Evolutionary conservation across 2,329 filamentous ascomycete genomes (phyloP), one percentile per base, ranked within the genome.

Genomic region (Hypocreales sp.): DNA sequence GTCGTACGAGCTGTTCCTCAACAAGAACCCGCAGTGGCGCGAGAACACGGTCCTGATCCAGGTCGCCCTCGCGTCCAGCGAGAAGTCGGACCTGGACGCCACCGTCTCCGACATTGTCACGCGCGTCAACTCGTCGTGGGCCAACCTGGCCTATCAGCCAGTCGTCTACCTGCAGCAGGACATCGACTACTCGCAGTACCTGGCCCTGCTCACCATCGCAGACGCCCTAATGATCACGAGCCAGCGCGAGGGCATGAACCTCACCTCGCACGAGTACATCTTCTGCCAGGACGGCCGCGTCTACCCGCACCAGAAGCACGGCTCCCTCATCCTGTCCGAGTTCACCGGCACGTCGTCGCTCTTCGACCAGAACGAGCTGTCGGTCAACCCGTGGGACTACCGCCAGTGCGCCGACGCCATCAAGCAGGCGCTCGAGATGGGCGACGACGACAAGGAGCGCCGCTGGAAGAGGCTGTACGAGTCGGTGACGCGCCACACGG

Each of bases 311-410:
- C 84, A 84, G 57, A 86, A 82, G 52, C 74, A 90, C 43, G 83
- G 83, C 3, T 86, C 84, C 2, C 63, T 95, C 23, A 93, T 95
- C 37, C 60, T 95, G 29, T 93, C 83, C 36, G 87, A 95, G 48
- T 95, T 95, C 46, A 93, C 87, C 2, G 90, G 87, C 15, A 92
- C 84, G 33, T 76, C 86, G 1, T 82, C 80, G 0, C 66, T 95
- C 3, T 92, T 95, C 43, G 72, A 72, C 11, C 72, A 78, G 24
- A 72, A 81, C 32, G 79, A 90, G 36, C 65, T 95, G 10, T 69
- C 81, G 0, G 79, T 95, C 42, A 95, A 95, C 46, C 87, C 87
- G 0, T 95, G 87, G 87, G 82, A 94, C 48, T 93, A 93, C 50
- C 71, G 78, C 20, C 73, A 83, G 46, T 92, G 82, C 41, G 81